Conservation (phyloP, 208 protist species). For the Trypanosoma avium region DNA sequence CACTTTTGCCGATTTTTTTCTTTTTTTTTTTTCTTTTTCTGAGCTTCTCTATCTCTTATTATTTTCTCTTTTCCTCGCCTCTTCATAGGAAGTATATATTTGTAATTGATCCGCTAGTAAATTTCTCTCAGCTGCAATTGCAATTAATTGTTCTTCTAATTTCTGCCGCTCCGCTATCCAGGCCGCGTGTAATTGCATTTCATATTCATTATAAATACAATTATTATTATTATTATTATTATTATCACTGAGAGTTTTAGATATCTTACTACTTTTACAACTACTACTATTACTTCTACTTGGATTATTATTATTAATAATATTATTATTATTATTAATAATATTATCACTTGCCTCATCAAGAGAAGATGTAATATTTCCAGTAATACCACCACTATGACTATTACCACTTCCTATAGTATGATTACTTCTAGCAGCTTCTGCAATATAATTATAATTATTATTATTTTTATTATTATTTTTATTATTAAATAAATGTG, state of each 20-base stretch:
- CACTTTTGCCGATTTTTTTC: too few species aligned
- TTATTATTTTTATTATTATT: background rate
- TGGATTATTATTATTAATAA: background rate
- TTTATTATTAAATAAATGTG: background rate
- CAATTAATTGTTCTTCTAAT: slow-evolving; percentile 16
- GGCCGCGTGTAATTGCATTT: background rate
- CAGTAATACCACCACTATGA: background rate
- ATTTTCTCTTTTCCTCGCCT: background rate
- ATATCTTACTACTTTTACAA: background rate
- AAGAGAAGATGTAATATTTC: background rate
- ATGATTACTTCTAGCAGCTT: background rate
- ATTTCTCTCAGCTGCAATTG: slow-evolving; percentile 11
- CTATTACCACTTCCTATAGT: background rate
- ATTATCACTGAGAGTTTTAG: background rate
- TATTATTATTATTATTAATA: background rate
- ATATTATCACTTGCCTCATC: background rate
- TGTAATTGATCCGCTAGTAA: slow-evolving; percentile 22
- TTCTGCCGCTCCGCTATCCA: slow-evolving; percentile 8
- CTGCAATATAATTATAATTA: background rate
- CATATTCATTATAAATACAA: background rate
- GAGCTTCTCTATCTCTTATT: background rate
- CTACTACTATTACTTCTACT: background rate
- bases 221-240: slow-evolving; percentile 1
- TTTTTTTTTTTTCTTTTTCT: too few species aligned
- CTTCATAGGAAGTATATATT: slow-evolving; percentile 18